Conservation (phyloP, 2,329 filamentous ascomycete genomes). For the Aspergillus spinulosporus region DNA sequence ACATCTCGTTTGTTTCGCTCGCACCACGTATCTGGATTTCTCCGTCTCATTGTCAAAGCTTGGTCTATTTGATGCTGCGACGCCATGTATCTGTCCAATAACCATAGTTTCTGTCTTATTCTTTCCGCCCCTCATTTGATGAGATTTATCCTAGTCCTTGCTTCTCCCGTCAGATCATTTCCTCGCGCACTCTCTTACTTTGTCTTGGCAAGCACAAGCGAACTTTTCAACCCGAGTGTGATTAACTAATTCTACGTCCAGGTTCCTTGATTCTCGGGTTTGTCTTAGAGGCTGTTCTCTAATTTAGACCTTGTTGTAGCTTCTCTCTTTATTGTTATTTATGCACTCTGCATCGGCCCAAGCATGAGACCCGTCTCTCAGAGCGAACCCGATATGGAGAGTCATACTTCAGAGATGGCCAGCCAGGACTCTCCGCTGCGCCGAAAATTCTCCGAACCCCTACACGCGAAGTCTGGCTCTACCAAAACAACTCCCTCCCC, state of each 20-base stretch:
- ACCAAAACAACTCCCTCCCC: conserved; percentile 39
- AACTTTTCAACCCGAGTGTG: conserved; percentile 27
- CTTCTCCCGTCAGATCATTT: conserved; percentile 21
- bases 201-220: conserved; percentile 40
- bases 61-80: conserved; percentile 16
- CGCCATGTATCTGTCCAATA: background rate
- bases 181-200: conserved; percentile 11
- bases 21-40: conserved; percentile 18
- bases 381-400: conserved; percentile 37
- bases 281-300: background rate
- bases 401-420: conserved; percentile 39
- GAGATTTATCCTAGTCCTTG: conserved; percentile 4
- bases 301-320: conserved; percentile 1
- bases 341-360: conserved; percentile 6
- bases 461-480: conserved; percentile 36
- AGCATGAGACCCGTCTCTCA: conserved; percentile 38
- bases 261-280: conserved; percentile 19
- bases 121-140: conserved; percentile 5
- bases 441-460: conserved; percentile 43
- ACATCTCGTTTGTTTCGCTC: conserved; percentile 22
- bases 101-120: background rate
- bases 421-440: conserved; percentile 39
- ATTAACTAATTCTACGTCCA: conserved; percentile 33
- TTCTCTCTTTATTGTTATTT: conserved; percentile 9
- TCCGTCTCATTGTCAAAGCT: conserved; percentile 25